These are phyloP conservation scores for Candida incommunis DNA, from an alignment of 805 yeast species.

Conservation along the genomic window DNA sequence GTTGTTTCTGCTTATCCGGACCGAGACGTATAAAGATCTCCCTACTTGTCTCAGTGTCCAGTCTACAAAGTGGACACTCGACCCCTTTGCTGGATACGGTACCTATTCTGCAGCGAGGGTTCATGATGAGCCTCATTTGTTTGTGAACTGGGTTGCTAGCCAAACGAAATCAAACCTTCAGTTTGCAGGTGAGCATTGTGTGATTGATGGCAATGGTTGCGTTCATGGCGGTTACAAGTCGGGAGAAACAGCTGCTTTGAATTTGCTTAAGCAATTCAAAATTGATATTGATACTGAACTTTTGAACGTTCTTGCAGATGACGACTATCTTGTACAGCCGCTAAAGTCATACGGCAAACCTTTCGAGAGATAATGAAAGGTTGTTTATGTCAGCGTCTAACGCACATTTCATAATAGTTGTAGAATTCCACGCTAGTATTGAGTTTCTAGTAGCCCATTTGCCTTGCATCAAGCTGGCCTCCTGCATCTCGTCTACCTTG, in stretches of 20 bases:
- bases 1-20: conserved; percentile 6
- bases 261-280: conserved; percentile 6
- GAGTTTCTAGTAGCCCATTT: neutral
- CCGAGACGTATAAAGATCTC: conserved; percentile 5
- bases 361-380: neutral
- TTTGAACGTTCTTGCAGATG: neutral
- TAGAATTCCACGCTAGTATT: neutral
- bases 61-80: conserved; percentile 17
- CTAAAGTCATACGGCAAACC: neutral
- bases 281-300: neutral
- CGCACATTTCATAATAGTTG: neutral
- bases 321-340: neutral
- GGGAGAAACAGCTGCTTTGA: conserved; percentile 12
- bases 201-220: conserved; percentile 78
- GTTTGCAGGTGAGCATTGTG: conserved; percentile 88
- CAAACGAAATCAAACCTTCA: conserved; percentile 28
- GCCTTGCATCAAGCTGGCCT: neutral
- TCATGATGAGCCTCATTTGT: conserved; percentile 11
- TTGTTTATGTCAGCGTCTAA: neutral
- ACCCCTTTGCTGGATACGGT: conserved; percentile 18
- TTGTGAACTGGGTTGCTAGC: conserved; percentile 11
- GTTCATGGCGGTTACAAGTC: conserved; percentile 72
- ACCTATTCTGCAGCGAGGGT: conserved; percentile 16
- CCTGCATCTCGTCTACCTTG: neutral
- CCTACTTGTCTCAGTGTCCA: neutral